Percentiles rank a stretch among this genome's conserved stretches.
phyloP scores from a whole-genome alignment of 106 monocot genomes.

The Hemerocallis citrina region DNA sequence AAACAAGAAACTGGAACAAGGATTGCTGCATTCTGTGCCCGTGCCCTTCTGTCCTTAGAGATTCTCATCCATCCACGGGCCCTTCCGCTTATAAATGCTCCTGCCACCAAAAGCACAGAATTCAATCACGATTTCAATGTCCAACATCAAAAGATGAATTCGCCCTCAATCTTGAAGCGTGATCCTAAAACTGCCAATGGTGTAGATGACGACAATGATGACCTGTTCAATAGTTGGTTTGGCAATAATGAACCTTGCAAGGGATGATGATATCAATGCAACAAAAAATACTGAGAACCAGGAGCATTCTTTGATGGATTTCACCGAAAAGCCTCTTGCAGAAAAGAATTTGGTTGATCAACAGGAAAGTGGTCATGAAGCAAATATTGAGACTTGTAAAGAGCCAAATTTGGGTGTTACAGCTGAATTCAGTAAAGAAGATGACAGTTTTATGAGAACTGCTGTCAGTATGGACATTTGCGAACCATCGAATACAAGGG shows the following conservation, averaged over 20 bases:
- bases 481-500: background rate
- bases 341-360: constrained; percentile 4
- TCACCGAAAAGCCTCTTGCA: background rate
- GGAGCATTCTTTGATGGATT: background rate
- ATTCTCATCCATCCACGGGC: constrained; percentile 82
- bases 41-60: constrained; percentile 67
- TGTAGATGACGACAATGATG: constrained; percentile 16
- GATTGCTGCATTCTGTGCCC: constrained; percentile 62
- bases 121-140: constrained; percentile 2
- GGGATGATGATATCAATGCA: background rate
- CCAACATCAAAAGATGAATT: background rate
- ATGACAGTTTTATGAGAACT: background rate
- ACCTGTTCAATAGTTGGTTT: constrained; percentile 9
- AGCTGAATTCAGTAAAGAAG: background rate
- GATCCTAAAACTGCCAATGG: constrained; percentile 3
- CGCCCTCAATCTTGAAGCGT: background rate
- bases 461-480: background rate
- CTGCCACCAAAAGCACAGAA: constrained; percentile 6
- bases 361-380: background rate
- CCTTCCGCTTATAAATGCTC: constrained; percentile 39
- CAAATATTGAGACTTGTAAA: background rate
- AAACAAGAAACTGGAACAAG: constrained; percentile 63
- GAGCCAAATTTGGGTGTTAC: background rate
- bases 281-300: background rate
- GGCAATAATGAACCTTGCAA: constrained; percentile 19